A percentile compares a stretch with the other conserved stretches of the same genome.
phyloP scores from a whole-genome alignment of 345 rosid species.

The Turnera subulata region DNA sequence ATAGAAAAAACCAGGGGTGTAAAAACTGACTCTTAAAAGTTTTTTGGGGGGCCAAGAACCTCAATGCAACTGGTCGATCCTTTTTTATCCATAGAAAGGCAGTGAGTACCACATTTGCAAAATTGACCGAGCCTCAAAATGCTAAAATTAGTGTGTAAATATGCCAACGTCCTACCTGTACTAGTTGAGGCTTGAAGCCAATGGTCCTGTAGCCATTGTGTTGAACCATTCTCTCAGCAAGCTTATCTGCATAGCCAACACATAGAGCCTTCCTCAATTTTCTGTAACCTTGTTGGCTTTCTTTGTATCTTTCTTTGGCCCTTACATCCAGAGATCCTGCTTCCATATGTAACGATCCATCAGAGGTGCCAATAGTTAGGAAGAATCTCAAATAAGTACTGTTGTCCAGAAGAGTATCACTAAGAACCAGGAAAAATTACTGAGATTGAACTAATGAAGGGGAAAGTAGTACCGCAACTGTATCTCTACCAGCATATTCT shows the following conservation, averaged over 20 bases:
- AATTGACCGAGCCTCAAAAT: background rate
- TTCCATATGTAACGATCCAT: conserved; percentile 11
- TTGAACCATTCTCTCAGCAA: conserved; percentile 87
- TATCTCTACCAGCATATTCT: too few species aligned
- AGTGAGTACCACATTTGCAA: background rate
- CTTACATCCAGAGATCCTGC: conserved; percentile 68
- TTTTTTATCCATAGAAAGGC: background rate
- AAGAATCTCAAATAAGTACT: background rate
- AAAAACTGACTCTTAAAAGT: too few species aligned
- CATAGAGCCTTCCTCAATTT: conserved; percentile 84
- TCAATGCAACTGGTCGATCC: too few species aligned
- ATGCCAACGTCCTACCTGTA: conserved; percentile 49
- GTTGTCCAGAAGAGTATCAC: too few species aligned
- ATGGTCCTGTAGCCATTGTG: conserved; percentile 84
- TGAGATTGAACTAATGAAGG: background rate
- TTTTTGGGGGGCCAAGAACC: too few species aligned
- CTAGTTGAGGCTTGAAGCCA: conserved; percentile 72
- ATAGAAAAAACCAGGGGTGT: too few species aligned
- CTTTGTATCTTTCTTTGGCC: conserved; percentile 42
- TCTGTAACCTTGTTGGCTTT: conserved; percentile 47
- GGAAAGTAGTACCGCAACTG: too few species aligned
- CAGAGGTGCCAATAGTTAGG: background rate
- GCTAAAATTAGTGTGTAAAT: background rate
- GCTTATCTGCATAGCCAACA: conserved; percentile 74
- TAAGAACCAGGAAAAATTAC: background rate